phyloP scores from a whole-genome alignment of 345 rosid genomes.

The Psidium guajava region DNA sequence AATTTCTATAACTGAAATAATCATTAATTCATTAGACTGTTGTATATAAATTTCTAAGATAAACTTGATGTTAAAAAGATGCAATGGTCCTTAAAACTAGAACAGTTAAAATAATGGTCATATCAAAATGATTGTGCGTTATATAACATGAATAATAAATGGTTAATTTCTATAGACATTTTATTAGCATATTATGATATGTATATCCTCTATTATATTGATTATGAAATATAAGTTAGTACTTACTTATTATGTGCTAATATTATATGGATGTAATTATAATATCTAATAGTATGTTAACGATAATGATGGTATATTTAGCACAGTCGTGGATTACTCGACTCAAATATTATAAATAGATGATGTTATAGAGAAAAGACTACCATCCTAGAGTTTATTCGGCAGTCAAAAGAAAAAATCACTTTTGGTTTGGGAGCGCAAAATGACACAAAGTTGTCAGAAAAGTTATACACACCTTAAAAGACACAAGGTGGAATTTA shows the following conservation, averaged over 20 bases:
- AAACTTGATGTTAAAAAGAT: no score
- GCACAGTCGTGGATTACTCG: background rate
- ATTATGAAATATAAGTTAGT: no score
- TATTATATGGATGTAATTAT: no score
- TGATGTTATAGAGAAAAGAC: background rate
- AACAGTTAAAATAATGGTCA: background rate
- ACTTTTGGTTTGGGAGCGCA: background rate
- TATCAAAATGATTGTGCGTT: no score
- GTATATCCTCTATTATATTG: background rate
- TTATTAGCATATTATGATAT: background rate
- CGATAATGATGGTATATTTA: no score
- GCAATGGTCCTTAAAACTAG: background rate
- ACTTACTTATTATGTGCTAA: background rate
- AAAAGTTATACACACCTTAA: no score
- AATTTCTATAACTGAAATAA: background rate
- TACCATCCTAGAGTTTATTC: background rate
- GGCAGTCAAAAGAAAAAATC: background rate
- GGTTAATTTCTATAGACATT: background rate
- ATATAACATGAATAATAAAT: no score
- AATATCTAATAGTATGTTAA: background rate
- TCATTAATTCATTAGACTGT: background rate
- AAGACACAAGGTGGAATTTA: background rate
- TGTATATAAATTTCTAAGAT: conserved; percentile 1
- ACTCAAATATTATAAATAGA: no score
- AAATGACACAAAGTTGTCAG: background rate